phyloP scores from a whole-genome alignment of 345 rosid genomes.

The Diplotaxis tenuifolia region DNA sequence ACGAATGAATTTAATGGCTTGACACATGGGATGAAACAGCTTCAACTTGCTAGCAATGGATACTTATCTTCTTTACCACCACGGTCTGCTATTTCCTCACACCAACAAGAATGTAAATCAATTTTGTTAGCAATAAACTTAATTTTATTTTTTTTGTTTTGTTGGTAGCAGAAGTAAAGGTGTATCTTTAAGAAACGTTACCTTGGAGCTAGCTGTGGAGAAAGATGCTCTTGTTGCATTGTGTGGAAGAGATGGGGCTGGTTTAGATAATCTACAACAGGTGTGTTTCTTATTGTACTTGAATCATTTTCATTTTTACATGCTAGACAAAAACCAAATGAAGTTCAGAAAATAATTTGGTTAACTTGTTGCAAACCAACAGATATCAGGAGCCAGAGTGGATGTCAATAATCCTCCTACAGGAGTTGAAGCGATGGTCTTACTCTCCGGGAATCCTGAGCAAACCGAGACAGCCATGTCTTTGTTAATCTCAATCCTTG shows the following conservation, averaged over 20 bases:
- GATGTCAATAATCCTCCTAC: slow-evolving; percentile 46
- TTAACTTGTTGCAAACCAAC: slow-evolving; percentile 25
- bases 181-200: slow-evolving; percentile 47
- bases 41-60: slow-evolving; percentile 32
- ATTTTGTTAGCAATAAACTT: slow-evolving; percentile 5
- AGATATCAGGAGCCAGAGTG: slow-evolving; percentile 65
- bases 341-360: not conserved
- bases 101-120: not conserved
- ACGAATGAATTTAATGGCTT: slow-evolving; percentile 24
- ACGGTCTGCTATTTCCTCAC: not conserved
- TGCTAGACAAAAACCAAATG: not conserved
- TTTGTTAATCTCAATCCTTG: slow-evolving; percentile 39
- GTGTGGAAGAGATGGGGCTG: slow-evolving; percentile 54
- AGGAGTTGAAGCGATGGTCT: slow-evolving; percentile 46
- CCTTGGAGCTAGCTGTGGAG: slow-evolving; percentile 47
- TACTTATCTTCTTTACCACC: slow-evolving; percentile 26
- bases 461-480: slow-evolving; percentile 51
- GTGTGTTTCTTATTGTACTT: slow-evolving; percentile 23
- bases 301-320: not conserved
- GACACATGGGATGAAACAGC: slow-evolving; percentile 34
- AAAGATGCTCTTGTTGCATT: slow-evolving; percentile 46
- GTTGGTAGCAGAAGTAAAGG: slow-evolving; percentile 42
- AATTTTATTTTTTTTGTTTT: not conserved
- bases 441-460: slow-evolving; percentile 61
- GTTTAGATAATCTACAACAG: slow-evolving; percentile 60